Evolutionary conservation across 139 green algal genomes (phyloP), one percentile per base, ranked within the genome.

Genomic region (Coelastrella sp.): DNA sequence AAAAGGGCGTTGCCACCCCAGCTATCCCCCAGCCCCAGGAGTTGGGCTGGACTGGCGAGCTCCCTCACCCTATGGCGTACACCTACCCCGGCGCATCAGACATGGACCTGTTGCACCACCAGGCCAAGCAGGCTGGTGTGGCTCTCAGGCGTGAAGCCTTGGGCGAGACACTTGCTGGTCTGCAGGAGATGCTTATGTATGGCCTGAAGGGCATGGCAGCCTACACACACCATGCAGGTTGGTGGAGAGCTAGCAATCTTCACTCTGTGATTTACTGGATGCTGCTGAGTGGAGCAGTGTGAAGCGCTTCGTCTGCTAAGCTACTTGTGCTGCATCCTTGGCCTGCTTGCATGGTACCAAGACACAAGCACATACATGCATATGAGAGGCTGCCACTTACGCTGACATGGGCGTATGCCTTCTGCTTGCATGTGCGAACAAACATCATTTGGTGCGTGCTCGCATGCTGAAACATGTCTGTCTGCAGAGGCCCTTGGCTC

Each of bases 101-200:
- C 10, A 60, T 80, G 64, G 20, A 61, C 17, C 86, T 85, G 17
- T 60, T 76, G 59, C 59, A 22, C 16, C 80, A 75, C 19, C 59
- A 86, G 80, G 81, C 81, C n/a, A 87, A 77, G 81, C 81, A 87
- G 93, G 88, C 68, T 54, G 91, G 92, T 78, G 78, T 93, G 8
- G 6, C 89, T 47, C 54, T 73, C 20, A 89, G 92, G 83, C 91
- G 90, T 47, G 85, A 90, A 59, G 80, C 71, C 17, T 81, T 96
- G 57, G 93, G 94, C 77, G 78, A 94, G 56, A 93, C 95, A n/a
- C 84, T 97, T 71, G 75, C 90, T 7, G 95, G 95, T 58, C 91
- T 96, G 61, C 95, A 97, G 65, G 95, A 97, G 92, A 88, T 96
- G 75, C 71, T 97, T 5, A 90, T 86, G 74, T 94, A 97, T 83